Conservation (phyloP, 805 yeast genomes). For the Hanseniaspora pseudoguilliermondii region DNA sequence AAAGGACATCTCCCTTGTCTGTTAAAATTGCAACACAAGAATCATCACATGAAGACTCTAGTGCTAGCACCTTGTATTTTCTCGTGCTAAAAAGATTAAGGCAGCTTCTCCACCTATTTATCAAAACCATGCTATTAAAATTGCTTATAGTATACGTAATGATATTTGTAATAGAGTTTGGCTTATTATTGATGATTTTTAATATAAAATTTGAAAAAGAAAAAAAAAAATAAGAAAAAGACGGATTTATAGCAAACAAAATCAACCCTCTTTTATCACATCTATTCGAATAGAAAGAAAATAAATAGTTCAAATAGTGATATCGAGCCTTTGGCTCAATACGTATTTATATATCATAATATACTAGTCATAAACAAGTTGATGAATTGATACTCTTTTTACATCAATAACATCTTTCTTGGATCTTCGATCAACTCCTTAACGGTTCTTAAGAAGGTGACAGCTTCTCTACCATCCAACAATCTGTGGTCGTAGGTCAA, state of each 20-base stretch:
- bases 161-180: neutral
- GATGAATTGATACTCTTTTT: conserved; percentile 9
- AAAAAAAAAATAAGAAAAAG: too few relatives aligned
- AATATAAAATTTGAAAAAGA: too few relatives aligned
- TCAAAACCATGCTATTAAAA: neutral
- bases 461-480: conserved; percentile 98
- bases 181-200: too few relatives aligned
- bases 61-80: conserved; percentile 57
- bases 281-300: neutral
- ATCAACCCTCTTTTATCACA: too few relatives aligned
- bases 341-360: neutral
- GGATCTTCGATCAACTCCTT: conserved; percentile 98
- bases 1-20: conserved; percentile 27
- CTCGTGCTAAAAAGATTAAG: conserved; percentile 16
- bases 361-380: neutral
- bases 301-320: neutral
- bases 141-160: too few relatives aligned
- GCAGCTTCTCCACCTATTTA: neutral
- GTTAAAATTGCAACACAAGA: conserved; percentile 74
- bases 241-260: too few relatives aligned
- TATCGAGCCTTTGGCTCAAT: neutral
- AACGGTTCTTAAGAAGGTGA: conserved; percentile 86
- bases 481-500: conserved; percentile 97
- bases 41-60: conserved; percentile 93
- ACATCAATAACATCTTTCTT: conserved; percentile 78